Evolutionary conservation across 257 asterid species (phyloP).

Genomic region (Plantago elongata): DNA sequence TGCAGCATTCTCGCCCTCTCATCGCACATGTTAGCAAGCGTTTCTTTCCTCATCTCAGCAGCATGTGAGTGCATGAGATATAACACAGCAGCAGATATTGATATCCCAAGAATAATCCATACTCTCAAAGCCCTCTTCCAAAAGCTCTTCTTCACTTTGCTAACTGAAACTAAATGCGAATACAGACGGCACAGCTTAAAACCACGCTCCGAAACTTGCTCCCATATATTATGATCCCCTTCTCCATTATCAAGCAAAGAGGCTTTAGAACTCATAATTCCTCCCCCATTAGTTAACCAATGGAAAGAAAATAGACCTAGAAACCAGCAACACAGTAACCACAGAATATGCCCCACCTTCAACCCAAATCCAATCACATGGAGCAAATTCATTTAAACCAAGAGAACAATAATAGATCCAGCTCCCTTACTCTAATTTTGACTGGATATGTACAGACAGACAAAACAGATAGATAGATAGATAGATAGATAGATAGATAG

Average conservation of each 20-base stretch:
- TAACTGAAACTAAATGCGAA: conserved; percentile 44
- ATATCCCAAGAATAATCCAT: conserved; percentile 43
- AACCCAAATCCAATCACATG: conserved; percentile 72
- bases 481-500: conserved; percentile 5
- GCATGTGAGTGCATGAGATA: conserved; percentile 57
- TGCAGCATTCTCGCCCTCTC: conserved; percentile 97
- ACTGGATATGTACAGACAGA: conserved; percentile 10
- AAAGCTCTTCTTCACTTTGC: conserved; percentile 54
- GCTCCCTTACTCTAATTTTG: conserved; percentile 12
- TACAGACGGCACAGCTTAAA: conserved; percentile 51
- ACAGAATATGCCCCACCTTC: conserved; percentile 75
- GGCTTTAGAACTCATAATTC: conserved; percentile 60
- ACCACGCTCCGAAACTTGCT: conserved; percentile 42
- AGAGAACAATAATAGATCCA: conserved; percentile 25
- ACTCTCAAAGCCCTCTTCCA: conserved; percentile 50
- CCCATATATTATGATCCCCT: conserved; percentile 36
- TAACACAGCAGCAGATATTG: conserved; percentile 36
- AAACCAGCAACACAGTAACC: conserved; percentile 68
- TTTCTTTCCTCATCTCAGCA: conserved; percentile 74
- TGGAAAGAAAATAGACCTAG: conserved; percentile 59
- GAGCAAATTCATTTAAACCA: conserved; percentile 74
- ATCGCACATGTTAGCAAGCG: conserved; percentile 88
- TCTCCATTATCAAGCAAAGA: conserved; percentile 49
- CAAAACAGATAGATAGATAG: conserved; percentile 13
- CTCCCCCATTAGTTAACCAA: conserved; percentile 64